Base-by-base conservation (phyloP, 2,329 filamentous ascomycete species). In the Colletotrichum caudatum region DNA sequence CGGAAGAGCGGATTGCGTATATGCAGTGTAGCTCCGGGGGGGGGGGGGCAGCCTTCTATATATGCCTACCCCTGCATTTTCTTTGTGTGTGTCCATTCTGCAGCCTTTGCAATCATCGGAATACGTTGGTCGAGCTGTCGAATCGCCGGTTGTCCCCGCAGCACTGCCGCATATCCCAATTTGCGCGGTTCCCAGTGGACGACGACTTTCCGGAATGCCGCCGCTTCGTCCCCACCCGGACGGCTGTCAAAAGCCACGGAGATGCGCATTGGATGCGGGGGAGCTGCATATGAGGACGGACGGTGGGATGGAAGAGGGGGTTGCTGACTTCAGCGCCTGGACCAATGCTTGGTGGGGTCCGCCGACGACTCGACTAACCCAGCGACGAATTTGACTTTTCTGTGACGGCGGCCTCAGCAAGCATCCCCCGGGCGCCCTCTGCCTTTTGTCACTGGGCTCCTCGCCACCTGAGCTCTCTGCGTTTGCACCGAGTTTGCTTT, bases 191-290 rank as follows among this genome's bases (percentile, higher is more conserved):
- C 64, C 9, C 44, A 16, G 37, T 39, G 18, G 51, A 51, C 61
- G n/a, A 41, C 26, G 46, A 62, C 23, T 41, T 23, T 12, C 14
- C 37, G 64, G 58, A 29, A 35, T 56, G 64, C 56, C 26, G 37
- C 58, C 58, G 44, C 44, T 46, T 35, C 20, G 51, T 71, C 57
- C 33, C 64, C 68, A 63, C 68, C 44, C 33, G 53, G 53, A 48
- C 20, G 23, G 16, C 37, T 29, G 20, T 66, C 44, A 68, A 23
- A 51, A 44, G 16, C 29, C 11, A 53, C 53, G 16, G 18, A 37
- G 33, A 23, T 46, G 12, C 57, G 56, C 33, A 29, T 58, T n/a
- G 50, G 18, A 71, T 68, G 64, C 64, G 64, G 64, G 62, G 68
- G 51, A 62, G 35, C 44, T 29, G 54, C 64, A 53, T 58, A 48